Conservation (phyloP, 78 protist species). For the Chrysochromulina parva region DNA sequence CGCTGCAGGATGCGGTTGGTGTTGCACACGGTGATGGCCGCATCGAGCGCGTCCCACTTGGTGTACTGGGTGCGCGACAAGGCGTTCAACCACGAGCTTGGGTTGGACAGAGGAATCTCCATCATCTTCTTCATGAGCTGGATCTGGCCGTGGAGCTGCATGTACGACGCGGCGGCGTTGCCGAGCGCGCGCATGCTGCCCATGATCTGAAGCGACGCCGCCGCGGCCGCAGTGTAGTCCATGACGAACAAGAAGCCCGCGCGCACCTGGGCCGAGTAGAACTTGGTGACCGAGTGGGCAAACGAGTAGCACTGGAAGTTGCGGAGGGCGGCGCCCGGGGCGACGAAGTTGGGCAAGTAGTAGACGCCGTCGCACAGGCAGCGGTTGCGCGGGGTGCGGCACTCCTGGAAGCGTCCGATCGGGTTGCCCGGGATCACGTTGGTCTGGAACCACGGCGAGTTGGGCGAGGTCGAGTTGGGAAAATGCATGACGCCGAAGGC, state of each 20-base stretch:
- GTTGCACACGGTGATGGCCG: not conserved
- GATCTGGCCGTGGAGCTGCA: not conserved
- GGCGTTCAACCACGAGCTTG: not conserved
- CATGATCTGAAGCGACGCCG: not conserved
- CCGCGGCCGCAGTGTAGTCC: not conserved
- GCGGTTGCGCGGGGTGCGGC: not conserved
- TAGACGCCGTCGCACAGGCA: slow-evolving; percentile 17
- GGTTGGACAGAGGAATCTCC: not conserved
- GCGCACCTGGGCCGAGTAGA: slow-evolving; percentile 2
- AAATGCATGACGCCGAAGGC: not conserved
- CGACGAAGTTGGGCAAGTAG: not conserved
- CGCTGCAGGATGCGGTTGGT: not conserved
- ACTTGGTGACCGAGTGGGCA: slow-evolving; percentile 3
- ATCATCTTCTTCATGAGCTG: not conserved
- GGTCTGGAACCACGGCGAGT: slow-evolving; percentile 20
- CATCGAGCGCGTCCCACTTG: not conserved
- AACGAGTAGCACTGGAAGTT: not conserved
- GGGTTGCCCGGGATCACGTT: not conserved
- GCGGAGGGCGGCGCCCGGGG: not conserved
- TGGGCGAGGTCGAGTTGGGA: not conserved
- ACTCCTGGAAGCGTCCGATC: not conserved
- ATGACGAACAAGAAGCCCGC: not conserved
- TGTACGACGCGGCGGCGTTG: not conserved
- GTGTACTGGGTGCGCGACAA: not conserved
- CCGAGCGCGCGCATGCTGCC: not conserved